Conservation (phyloP, 208 protist species). For the Vickermania spadyakhi region DNA sequence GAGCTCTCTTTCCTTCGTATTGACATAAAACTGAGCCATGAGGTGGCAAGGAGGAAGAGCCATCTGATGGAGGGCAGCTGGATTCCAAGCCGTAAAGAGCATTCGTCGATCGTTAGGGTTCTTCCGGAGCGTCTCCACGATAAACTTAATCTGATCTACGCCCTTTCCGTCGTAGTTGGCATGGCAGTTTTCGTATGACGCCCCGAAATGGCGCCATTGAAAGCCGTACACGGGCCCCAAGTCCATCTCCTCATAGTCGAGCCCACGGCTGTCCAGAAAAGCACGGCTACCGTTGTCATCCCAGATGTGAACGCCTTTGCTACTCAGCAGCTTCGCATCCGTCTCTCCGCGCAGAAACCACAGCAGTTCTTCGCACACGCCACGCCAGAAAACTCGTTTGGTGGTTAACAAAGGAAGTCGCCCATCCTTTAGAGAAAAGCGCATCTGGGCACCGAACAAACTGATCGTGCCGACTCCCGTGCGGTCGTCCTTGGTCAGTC, state of each 20-base stretch:
- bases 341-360: constrained; percentile 98
- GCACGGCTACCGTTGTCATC: constrained; percentile 96
- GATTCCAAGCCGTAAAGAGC: constrained; percentile 98
- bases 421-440: constrained; percentile 92
- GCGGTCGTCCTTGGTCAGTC: constrained; percentile 87
- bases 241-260: constrained; percentile 94
- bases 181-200: constrained; percentile 80
- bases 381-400: constrained; percentile 98
- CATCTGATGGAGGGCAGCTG: constrained; percentile 91
- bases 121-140: constrained; percentile 88
- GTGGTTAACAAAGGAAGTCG: constrained; percentile 96
- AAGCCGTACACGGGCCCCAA: constrained; percentile 98
- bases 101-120: constrained; percentile 95
- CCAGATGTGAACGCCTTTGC: constrained; percentile 96
- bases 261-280: constrained; percentile 93
- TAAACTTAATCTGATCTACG: constrained; percentile 94
- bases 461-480: constrained; percentile 94
- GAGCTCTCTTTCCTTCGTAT: constrained; percentile 79
- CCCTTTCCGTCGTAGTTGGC: constrained; percentile 91
- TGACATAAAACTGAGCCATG: constrained; percentile 96
- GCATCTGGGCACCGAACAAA: constrained; percentile 96
- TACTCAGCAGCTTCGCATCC: constrained; percentile 85
- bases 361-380: constrained; percentile 96
- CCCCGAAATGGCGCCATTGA: constrained; percentile 99
- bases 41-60: constrained; percentile 98